Base-by-base conservation (phyloP, 352 stramenopile species). In the Globisporangium perplexum region DNA sequence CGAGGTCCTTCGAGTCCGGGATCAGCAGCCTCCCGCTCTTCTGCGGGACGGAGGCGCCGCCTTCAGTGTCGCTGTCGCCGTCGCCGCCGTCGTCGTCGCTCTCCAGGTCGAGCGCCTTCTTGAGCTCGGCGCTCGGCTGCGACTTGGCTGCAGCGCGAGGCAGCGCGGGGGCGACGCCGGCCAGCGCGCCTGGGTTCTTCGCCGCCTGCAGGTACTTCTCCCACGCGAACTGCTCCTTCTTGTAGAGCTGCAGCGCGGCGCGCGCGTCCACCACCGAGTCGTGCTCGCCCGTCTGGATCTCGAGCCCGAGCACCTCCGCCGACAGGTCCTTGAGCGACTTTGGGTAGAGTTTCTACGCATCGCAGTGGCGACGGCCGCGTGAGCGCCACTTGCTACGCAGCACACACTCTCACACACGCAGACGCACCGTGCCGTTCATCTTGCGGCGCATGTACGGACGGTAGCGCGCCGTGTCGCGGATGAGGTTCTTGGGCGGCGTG, bases 201-300 rank as follows among this genome's bases (percentile, higher is more conserved):
- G 66, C 73, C 20, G 70, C 77, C 39, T 74, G 81, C 18, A 94
- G 53, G 63, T 88, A 89, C 59, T 94, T 94, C 36, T 94, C 84
- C 84, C 84, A 94, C 30, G 61, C 73, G 39, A 83, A 90, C 63
- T 92, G 83, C 44, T 91, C 80, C n/a, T 58, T 66, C 51, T 93
- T 94, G 68, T 94, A 94, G 38, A 94, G 68, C 20, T 79, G 67
- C 42, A 94, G 53, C 11, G 84, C 74, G 7, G 82, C 81, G 23
- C 77, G 82, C 17, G 84, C 84, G 72, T 93, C 84, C 61, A 90
- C 80, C 26, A 94, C 84, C n/a, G 84, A 94, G 69, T 94, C 78
- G 74, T 94, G 84, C 68, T 93, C 79, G 55, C 84, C 82, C n/a
- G 62, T 74, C 47, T 94, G 84, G 55, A 93, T 93, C 60, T 80